These are phyloP conservation scores for Zea mays DNA, from an alignment of 176 grass and related monocot genomes.

Conservation along the genomic window DNA sequence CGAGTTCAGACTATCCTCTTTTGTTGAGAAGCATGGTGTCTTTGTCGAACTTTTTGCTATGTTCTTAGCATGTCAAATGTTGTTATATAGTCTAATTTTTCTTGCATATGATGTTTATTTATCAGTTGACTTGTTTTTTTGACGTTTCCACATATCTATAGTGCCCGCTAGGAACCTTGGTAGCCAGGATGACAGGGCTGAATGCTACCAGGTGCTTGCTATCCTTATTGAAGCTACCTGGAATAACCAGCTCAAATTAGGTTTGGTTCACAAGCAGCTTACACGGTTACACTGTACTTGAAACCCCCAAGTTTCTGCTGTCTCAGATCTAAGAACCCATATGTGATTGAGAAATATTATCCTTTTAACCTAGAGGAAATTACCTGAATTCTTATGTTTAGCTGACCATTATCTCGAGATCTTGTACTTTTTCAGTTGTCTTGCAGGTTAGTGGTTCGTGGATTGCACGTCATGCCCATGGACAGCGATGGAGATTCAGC, in stretches of 20 bases:
- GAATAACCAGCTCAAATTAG: neutral
- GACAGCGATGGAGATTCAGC: neutral
- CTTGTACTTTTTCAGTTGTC: neutral
- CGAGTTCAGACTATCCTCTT: neutral
- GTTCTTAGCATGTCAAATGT: constrained; percentile 12
- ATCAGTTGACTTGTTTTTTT: neutral
- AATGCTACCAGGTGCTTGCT: neutral
- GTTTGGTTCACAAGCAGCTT: neutral
- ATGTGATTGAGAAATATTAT: neutral
- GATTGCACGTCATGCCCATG: neutral
- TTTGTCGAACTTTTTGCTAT: neutral
- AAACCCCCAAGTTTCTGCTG: neutral
- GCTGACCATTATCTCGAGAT: neutral
- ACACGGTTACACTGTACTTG: neutral
- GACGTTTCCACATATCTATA: neutral
- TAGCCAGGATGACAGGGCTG: neutral
- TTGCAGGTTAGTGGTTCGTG: neutral
- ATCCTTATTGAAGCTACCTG: constrained; percentile 2
- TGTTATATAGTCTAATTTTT: neutral
- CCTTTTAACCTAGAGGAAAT: neutral
- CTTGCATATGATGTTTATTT: neutral
- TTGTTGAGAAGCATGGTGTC: neutral
- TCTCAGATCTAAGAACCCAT: neutral
- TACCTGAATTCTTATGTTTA: neutral
- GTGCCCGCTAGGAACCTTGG: neutral